Evolutionary conservation across 352 stramenopile species (phyloP).

Genomic region (Synura sp.): DNA sequence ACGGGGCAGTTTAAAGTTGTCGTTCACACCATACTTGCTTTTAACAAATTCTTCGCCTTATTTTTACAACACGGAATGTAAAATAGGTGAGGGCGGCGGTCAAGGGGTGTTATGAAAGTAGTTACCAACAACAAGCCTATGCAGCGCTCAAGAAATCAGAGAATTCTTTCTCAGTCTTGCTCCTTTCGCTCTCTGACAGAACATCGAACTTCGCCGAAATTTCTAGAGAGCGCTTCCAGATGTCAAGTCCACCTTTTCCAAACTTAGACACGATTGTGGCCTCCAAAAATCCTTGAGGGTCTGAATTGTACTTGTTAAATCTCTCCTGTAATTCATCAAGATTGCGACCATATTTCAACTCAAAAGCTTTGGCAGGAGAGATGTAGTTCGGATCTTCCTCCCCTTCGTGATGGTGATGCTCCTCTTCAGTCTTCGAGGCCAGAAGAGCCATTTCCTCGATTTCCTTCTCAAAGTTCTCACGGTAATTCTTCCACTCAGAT

Average conservation of each 20-base stretch:
- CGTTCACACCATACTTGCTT: too few species aligned
- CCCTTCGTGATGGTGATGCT: not conserved
- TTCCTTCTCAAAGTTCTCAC: not conserved
- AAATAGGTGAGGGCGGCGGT: too few species aligned
- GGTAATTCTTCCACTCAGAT: not conserved
- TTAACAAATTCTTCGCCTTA: too few species aligned
- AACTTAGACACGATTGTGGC: not conserved
- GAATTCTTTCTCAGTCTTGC: not conserved
- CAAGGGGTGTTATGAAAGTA: too few species aligned
- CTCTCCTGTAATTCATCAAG: not conserved
- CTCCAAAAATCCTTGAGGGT: not conserved
- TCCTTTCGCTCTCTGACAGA: not conserved
- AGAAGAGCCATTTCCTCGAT: constrained; percentile 1
- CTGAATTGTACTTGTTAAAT: not conserved
- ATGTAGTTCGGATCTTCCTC: not conserved
- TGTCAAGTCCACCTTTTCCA: constrained; percentile 8
- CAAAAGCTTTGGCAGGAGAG: not conserved
- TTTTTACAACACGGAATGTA: too few species aligned
- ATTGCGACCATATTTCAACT: not conserved
- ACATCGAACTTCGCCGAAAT: not conserved
- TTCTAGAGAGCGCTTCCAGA: not conserved
- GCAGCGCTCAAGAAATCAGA: not conserved
- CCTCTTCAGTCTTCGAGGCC: not conserved
- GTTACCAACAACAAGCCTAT: too few species aligned
- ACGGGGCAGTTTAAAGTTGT: too few species aligned